Evolutionary conservation across 768 basidiomycete species (phyloP).

Genomic region (Pulveroboletus sp.): DNA sequence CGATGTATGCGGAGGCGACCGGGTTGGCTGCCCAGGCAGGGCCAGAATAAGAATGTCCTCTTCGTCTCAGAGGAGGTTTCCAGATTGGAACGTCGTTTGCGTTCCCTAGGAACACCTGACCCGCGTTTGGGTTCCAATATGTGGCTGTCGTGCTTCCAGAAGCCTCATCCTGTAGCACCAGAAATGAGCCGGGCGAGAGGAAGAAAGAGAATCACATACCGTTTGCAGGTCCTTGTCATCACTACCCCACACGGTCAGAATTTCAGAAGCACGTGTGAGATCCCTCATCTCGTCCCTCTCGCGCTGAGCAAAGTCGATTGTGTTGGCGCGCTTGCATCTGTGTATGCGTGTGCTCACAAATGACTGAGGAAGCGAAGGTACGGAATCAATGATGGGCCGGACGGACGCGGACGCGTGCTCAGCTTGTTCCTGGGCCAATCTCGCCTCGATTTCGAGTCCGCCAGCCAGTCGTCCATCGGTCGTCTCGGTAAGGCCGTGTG

Average conservation of each 20-base stretch:
- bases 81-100: conserved; percentile 71
- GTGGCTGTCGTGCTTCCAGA: conserved; percentile 36
- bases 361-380: not conserved
- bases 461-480: conserved; percentile 28
- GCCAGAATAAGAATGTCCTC: not conserved
- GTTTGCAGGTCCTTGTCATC: conserved; percentile 10
- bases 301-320: conserved; percentile 76
- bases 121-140: conserved; percentile 54
- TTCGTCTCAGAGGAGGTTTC: conserved; percentile 23
- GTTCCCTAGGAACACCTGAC: conserved; percentile 82
- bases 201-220: conserved; percentile 2
- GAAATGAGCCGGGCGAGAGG: conserved; percentile 1
- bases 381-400: not conserved
- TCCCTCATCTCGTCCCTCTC: conserved; percentile 91
- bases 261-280: conserved; percentile 79
- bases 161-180: conserved; percentile 15
- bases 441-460: conserved; percentile 24
- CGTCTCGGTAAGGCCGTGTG: conserved; percentile 29
- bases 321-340: conserved; percentile 44
- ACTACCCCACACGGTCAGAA: conserved; percentile 47
- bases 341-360: conserved; percentile 19
- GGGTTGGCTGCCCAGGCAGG: not conserved
- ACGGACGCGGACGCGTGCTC: not conserved
- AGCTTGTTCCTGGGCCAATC: conserved; percentile 3
- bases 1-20: conserved; percentile 8